phyloP scores from a whole-genome alignment of 305 asterid species.

The Fraxinus platypoda region DNA sequence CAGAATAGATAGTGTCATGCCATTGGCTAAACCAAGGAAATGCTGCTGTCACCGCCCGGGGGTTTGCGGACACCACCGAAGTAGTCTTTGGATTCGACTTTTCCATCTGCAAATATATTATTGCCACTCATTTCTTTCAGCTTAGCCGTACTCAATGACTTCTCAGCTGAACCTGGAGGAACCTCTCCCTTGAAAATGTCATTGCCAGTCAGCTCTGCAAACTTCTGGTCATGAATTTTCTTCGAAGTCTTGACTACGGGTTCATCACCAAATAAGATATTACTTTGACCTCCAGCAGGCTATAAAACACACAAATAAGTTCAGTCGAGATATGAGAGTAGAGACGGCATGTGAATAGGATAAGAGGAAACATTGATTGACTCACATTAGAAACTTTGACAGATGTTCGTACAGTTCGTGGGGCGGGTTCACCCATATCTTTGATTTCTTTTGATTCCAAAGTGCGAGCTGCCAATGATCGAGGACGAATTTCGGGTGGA shows the following conservation, averaged over 20 bases:
- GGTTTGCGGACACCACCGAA: constrained; percentile 89
- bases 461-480: constrained; percentile 60
- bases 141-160: constrained; percentile 75
- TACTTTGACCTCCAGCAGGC: constrained; percentile 98
- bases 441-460: constrained; percentile 58
- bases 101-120: constrained; percentile 73
- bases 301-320: constrained; percentile 27
- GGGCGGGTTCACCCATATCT: constrained; percentile 77
- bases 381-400: constrained; percentile 92
- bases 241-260: constrained; percentile 50
- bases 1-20: neutral
- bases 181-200: constrained; percentile 84
- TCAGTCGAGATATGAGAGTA: neutral
- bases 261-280: constrained; percentile 75
- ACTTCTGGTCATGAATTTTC: constrained; percentile 81
- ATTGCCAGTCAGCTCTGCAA: constrained; percentile 79
- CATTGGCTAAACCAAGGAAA: constrained; percentile 52
- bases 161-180: constrained; percentile 72
- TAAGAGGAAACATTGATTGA: neutral
- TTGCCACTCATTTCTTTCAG: constrained; percentile 85
- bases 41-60: constrained; percentile 93
- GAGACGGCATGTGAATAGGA: neutral
- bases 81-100: constrained; percentile 66
- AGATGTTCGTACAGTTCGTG: constrained; percentile 77
- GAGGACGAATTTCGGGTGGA: constrained; percentile 62